These are phyloP conservation scores for Magnolia sinica DNA, from an alignment of 164 flowering plant species.

Conservation along the genomic window DNA sequence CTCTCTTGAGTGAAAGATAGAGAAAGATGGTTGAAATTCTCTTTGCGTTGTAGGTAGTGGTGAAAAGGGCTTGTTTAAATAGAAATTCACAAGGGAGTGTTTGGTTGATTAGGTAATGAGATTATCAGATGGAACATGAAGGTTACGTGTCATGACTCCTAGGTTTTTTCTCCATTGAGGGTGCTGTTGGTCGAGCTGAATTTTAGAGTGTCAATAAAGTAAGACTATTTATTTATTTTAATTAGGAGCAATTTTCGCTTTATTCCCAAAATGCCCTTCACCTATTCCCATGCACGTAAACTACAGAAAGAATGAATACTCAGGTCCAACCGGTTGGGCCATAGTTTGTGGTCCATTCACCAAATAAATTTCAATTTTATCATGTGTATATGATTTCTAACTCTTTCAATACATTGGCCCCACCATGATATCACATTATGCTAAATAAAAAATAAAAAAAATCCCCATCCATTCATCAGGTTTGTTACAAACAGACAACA, in stretches of 20 bases:
- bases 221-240: neutral
- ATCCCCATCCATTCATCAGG: too few relatives aligned
- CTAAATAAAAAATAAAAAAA: too few relatives aligned
- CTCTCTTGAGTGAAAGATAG: neutral
- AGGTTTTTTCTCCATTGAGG: neutral
- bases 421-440: too few relatives aligned
- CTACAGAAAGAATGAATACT: neutral
- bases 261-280: neutral
- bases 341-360: neutral
- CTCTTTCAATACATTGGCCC: too few relatives aligned
- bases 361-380: too few relatives aligned
- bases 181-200: slow-evolving; percentile 11
- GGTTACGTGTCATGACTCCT: neutral
- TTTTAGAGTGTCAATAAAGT: slow-evolving; percentile 16
- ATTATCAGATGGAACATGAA: neutral
- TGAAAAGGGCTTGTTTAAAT: slow-evolving; percentile 3
- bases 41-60: neutral
- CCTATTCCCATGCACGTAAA: neutral
- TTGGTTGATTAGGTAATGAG: slow-evolving; percentile 14
- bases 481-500: too few relatives aligned
- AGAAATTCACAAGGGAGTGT: neutral
- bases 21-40: neutral
- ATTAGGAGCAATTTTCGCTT: too few relatives aligned
- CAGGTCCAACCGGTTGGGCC: neutral
- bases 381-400: too few relatives aligned